Evolutionary conservation across 495 filamentous ascomycete genomes (phyloP), one percentile per base, ranked within the genome.

Genomic region (Jackrogersella multiformis): DNA sequence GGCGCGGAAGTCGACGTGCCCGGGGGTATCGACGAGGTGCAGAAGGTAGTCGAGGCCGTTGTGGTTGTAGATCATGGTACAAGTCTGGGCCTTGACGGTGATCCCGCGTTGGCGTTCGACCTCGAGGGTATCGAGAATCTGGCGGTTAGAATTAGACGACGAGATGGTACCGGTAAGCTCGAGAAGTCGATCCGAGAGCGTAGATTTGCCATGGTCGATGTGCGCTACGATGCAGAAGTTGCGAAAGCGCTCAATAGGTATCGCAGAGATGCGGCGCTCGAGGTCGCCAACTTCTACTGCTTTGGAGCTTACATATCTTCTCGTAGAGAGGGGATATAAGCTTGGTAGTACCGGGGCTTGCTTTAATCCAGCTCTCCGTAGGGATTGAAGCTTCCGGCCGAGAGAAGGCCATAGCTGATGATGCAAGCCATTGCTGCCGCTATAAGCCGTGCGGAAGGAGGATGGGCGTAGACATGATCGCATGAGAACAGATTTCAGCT

Each of bases 151-250:
- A 41, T 92, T 93, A 1, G 89, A 85, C 61, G 91, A 78, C 13
- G 71, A 73, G 59, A 99, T 97, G 18, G 95, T 98, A 15, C 95
- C 95, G 7, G 95, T 99, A 67, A 97, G 83, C 82, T 99, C 96
- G 28, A 99, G 86, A 28, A 99, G 80, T 8, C 95, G 89, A 68
- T 99, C 95, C 60, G 87, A 90, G 59, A 99, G 90, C 4, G 95
- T 99, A 64, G 89, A 92, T 76, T 99, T 99, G 74, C 95, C 95
- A 88, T 99, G 95, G 78, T 99, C 95, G 77, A 99, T 96, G 76
- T 99, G 95, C 4, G 95, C 95, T 55, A 99, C 95, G 72, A 99
- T 98, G 74, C 95, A 99, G 74, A 99, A 93, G 75, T 99, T 99
- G 35, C 95, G 89, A 76, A 92, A 99, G 15, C 94, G 89, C 26